These are phyloP conservation scores for Vigna unguiculata DNA, from an alignment of 306 rosid genomes.

Conservation along the genomic window DNA sequence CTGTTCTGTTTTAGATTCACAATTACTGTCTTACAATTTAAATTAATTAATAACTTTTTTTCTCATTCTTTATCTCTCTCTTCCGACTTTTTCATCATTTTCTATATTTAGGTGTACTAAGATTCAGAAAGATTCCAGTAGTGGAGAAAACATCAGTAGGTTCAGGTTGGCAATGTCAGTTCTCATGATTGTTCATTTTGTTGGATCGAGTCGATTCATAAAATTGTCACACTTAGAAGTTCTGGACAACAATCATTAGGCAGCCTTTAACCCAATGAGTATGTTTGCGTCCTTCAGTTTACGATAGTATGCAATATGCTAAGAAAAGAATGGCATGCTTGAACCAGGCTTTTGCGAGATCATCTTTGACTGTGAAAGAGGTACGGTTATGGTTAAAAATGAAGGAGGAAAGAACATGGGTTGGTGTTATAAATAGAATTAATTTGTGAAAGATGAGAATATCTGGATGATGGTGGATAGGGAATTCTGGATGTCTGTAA, in stretches of 20 bases:
- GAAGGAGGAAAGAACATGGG: slow-evolving; percentile 5
- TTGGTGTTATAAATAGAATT: slow-evolving; percentile 20
- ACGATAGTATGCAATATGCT: background rate
- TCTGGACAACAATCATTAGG: slow-evolving; percentile 9
- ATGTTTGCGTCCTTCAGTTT: slow-evolving; percentile 17
- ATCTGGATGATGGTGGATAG: slow-evolving; percentile 10
- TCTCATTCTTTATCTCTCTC: background rate
- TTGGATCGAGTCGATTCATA: slow-evolving; percentile 14
- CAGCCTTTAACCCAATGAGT: slow-evolving; percentile 22
- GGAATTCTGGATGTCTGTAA: background rate
- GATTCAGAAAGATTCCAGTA: background rate
- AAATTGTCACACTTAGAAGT: slow-evolving; percentile 23
- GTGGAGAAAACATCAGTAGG: slow-evolving; percentile 1
- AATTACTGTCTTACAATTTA: background rate
- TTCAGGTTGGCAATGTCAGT: slow-evolving; percentile 15
- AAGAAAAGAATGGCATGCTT: background rate
- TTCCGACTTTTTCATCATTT: slow-evolving; percentile 1
- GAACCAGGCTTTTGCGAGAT: slow-evolving; percentile 18
- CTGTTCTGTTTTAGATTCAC: background rate
- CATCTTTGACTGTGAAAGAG: background rate
- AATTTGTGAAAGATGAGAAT: slow-evolving; percentile 16
- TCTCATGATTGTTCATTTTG: background rate
- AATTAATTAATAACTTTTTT: background rate
- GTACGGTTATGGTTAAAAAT: background rate
- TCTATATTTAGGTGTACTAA: too few species aligned